Percentiles rank a stretch among this genome's conserved stretches.
phyloP scores from a whole-genome alignment of 805 yeast genomes.

The Yarrowia sp. region DNA sequence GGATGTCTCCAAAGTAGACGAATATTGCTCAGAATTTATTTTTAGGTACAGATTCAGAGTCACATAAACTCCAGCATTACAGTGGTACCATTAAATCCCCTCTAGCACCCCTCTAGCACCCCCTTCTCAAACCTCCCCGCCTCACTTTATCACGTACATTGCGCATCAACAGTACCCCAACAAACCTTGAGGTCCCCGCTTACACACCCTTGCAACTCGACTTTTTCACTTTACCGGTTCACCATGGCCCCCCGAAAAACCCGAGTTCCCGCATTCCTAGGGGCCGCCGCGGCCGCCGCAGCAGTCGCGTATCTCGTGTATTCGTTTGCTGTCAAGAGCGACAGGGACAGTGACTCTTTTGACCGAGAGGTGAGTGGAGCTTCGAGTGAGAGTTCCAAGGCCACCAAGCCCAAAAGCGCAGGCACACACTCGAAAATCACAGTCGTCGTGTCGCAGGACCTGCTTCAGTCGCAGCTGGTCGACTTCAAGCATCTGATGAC shows the following conservation, averaged over 20 bases:
- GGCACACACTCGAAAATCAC: constrained; percentile 8
- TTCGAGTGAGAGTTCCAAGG: neutral
- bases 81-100: too few species aligned
- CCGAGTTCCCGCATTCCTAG: constrained; percentile 14
- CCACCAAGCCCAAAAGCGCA: neutral
- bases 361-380: neutral
- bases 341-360: neutral
- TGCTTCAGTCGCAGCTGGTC: constrained; percentile 40
- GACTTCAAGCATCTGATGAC: constrained; percentile 42
- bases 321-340: constrained; percentile 21
- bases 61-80: too few species aligned
- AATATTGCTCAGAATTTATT: too few species aligned
- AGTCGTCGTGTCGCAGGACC: constrained; percentile 40
- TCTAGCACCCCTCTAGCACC: neutral
- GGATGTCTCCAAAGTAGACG: too few species aligned
- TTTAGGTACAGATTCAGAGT: too few species aligned
- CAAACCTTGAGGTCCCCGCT: constrained; percentile 22
- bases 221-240: neutral
- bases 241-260: constrained; percentile 27
- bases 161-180: constrained; percentile 21
- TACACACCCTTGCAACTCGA: neutral
- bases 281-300: constrained; percentile 19
- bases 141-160: constrained; percentile 1
- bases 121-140: neutral
- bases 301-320: constrained; percentile 21